phyloP scores from a whole-genome alignment of 2,329 filamentous ascomycete species.

The Penicillium sp. region DNA sequence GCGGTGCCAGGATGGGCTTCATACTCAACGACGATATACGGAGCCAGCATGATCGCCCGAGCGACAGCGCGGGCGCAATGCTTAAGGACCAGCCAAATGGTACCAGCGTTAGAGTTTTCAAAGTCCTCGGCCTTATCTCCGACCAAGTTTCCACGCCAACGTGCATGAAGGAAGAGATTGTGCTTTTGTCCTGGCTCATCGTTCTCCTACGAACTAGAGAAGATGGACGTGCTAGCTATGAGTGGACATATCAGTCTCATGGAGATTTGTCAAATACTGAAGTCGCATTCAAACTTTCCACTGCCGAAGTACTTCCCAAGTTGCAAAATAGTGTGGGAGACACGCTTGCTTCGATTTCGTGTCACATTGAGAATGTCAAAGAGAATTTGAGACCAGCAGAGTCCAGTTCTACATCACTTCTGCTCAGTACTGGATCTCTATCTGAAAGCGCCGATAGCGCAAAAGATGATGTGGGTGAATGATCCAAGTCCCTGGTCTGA shows the following conservation, averaged over 20 bases:
- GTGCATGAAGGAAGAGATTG: slow-evolving; percentile 43
- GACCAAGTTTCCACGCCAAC: slow-evolving; percentile 31
- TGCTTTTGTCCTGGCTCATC: slow-evolving; percentile 50
- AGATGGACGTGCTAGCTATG: slow-evolving; percentile 38
- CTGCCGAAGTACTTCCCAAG: slow-evolving; percentile 36
- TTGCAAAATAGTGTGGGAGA: slow-evolving; percentile 35
- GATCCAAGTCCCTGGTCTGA: neutral
- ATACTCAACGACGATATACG: slow-evolving; percentile 16
- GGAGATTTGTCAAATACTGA: slow-evolving; percentile 18
- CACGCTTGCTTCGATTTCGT: slow-evolving; percentile 29
- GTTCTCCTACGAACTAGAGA: slow-evolving; percentile 48
- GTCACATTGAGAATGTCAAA: slow-evolving; percentile 21
- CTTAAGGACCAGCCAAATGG: slow-evolving; percentile 3
- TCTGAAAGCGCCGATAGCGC: slow-evolving; percentile 16
- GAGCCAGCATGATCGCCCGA: slow-evolving; percentile 1
- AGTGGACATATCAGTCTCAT: slow-evolving; percentile 40
- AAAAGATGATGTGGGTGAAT: slow-evolving; percentile 25
- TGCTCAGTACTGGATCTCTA: slow-evolving; percentile 29
- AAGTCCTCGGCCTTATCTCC: slow-evolving; percentile 31
- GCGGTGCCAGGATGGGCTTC: slow-evolving; percentile 20
- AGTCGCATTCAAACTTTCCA: slow-evolving; percentile 25
- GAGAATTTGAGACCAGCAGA: neutral
- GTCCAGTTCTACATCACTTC: slow-evolving; percentile 11
- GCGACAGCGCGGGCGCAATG: neutral
- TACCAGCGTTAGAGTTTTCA: slow-evolving; percentile 25